phyloP scores from a whole-genome alignment of 768 basidiomycete genomes.

The Suillus subluteus region DNA sequence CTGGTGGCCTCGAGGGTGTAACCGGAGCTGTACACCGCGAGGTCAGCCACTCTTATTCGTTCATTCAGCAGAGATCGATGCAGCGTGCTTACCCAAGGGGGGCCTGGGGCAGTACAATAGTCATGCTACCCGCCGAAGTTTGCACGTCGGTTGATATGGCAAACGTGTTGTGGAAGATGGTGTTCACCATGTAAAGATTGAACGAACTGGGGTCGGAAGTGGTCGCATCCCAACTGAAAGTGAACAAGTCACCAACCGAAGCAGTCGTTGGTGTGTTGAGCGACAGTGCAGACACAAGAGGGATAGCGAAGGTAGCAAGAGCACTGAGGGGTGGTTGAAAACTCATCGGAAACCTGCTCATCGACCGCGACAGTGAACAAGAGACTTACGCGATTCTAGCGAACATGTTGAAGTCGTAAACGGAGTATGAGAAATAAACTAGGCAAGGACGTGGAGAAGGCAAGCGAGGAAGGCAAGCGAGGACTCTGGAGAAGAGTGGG shows the following conservation, averaged over 20 bases:
- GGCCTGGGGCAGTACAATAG: conserved; percentile 50
- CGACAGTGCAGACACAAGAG: conserved; percentile 47
- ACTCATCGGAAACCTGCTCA: conserved; percentile 7
- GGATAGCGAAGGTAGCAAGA: conserved; percentile 48
- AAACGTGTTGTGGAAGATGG: conserved; percentile 52
- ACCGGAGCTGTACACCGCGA: conserved; percentile 35
- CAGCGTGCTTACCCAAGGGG: conserved; percentile 42
- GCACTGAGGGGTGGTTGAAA: conserved; percentile 41
- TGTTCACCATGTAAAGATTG: conserved; percentile 52
- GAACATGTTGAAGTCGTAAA: conserved; percentile 49
- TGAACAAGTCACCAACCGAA: conserved; percentile 37
- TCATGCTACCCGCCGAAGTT: conserved; percentile 36
- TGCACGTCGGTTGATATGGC: conserved; percentile 60
- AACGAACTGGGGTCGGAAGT: conserved; percentile 46
- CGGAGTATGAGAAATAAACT: conserved; percentile 16
- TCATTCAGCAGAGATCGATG: neutral
- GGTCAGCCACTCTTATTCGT: conserved; percentile 7
- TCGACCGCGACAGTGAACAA: neutral
- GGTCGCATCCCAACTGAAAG: conserved; percentile 49
- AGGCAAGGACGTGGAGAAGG: conserved; percentile 3
- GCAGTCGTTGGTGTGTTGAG: conserved; percentile 41
- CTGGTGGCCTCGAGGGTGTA: conserved; percentile 50
- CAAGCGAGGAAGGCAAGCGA: neutral
- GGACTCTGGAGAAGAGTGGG: conserved; percentile 16
- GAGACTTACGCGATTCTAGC: conserved; percentile 47